Percentiles rank a stretch among this genome's conserved stretches.
Evolutionary conservation across 345 rosid species (phyloP).

Genomic region (Acer negundo): DNA sequence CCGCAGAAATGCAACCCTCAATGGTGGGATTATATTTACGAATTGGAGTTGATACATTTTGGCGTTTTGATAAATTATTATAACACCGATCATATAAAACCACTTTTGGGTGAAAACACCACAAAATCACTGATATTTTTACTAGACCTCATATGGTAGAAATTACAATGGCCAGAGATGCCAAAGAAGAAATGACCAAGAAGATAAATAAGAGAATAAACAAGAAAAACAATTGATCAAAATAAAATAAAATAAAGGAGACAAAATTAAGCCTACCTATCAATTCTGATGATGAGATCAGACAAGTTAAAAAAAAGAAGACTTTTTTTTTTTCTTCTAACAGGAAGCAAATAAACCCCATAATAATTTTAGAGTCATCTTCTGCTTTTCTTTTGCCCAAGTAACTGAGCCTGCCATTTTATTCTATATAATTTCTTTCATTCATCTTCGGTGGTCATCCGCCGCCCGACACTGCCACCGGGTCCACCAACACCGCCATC

Average conservation of each 20-base stretch:
- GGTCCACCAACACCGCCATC: background rate
- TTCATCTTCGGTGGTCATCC: constrained; percentile 5
- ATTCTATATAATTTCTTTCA: background rate
- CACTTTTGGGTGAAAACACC: background rate
- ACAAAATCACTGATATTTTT: constrained; percentile 5
- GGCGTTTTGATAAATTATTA: too few relatives aligned
- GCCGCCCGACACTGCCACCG: constrained; percentile 6
- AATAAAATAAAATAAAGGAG: background rate
- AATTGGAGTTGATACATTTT: too few relatives aligned
- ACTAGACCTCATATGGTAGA: background rate
- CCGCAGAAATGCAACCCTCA: too few relatives aligned
- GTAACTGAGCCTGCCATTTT: background rate
- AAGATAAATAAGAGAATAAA: background rate
- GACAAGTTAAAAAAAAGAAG: background rate
- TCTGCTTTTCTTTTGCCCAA: constrained; percentile 4
- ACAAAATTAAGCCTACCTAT: background rate
- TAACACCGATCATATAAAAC: background rate
- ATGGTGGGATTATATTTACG: too few relatives aligned
- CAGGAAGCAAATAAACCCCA: background rate
- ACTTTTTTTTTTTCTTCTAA: background rate
- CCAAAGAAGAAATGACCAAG: constrained; percentile 5
- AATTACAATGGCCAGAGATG: constrained; percentile 19
- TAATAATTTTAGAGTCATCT: background rate
- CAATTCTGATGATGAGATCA: background rate
- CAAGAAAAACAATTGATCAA: background rate